Evolutionary conservation across 352 stramenopile species (phyloP).

Genomic region (Pseudoperonospora humuli): DNA sequence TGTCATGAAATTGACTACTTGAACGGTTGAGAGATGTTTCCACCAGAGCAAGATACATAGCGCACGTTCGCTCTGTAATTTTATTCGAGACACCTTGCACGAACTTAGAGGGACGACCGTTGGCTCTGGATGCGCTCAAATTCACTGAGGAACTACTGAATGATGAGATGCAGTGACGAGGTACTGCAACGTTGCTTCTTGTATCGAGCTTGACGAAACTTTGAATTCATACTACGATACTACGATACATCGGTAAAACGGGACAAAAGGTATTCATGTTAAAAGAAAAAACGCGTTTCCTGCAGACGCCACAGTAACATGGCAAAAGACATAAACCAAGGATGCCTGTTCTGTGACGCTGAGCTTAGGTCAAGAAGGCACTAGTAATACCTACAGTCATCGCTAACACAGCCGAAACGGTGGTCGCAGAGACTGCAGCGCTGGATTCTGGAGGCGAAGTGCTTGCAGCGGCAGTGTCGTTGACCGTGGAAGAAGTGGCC

Average conservation of each 20-base stretch:
- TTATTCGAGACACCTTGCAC: conserved; percentile 83
- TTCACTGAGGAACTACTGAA: conserved; percentile 75
- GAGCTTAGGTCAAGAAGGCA: too few species aligned
- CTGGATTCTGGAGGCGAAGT: conserved; percentile 15
- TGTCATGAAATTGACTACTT: conserved; percentile 81
- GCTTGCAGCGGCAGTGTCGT: conserved; percentile 9
- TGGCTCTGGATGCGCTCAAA: conserved; percentile 69
- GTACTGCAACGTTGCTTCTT: neutral
- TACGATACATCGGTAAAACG: neutral
- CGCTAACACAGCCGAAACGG: conserved; percentile 17
- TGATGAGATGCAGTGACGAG: conserved; percentile 50
- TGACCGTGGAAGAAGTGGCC: conserved; percentile 20
- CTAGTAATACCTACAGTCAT: conserved; percentile 17
- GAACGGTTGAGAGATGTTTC: conserved; percentile 71
- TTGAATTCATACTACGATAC: conserved; percentile 11
- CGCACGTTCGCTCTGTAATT: conserved; percentile 80
- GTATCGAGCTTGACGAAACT: neutral
- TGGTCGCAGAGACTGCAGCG: conserved; percentile 3
- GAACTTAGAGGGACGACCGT: conserved; percentile 72
- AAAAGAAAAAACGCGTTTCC: too few species aligned
- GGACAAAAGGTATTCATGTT: conserved; percentile 23
- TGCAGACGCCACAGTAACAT: too few species aligned
- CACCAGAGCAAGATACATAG: conserved; percentile 57
- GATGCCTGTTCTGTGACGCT: too few species aligned
- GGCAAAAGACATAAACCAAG: too few species aligned